Evolutionary conservation across 23 red algal species (phyloP), one percentile per base, ranked within the genome.

Genomic region (Rhodosorus marinus): DNA sequence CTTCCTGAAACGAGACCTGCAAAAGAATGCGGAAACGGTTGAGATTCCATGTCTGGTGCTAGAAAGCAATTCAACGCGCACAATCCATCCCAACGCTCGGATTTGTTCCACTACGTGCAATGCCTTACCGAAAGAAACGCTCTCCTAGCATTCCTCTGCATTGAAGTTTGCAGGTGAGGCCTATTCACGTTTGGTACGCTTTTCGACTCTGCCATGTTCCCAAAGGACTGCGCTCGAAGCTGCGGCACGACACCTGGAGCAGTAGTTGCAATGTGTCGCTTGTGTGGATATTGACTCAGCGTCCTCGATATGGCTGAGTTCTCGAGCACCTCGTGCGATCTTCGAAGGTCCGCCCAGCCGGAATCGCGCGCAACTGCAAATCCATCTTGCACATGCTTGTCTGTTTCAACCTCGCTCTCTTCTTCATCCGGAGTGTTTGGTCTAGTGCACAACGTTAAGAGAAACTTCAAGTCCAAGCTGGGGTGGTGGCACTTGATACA

Each of bases 401-500:
- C 38, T 17, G 11, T 11, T 17, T 43, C 38, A 17, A 17, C 38
- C 11, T 43, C 17, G 11, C 11, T 17, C 38, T 11, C 11, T 17
- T 43, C 17, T 43, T 43, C 38, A 43, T 56, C 52, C 52, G 24
- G 20, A 6, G 79, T 68, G 19, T 67, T n/a, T n/a, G n/a, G 43
- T 2, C 55, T 46, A 0, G 80, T 67, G 30, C 75, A 86, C 11
- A 92, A 42, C 20, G 73, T 67, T 5, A 92, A 51, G 3, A 62
- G 60, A 38, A 92, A 92, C 60, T 92, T 92, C 28, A 92, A 81
- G 35, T 92, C 73, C 60, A 73, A 73, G 31, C 59, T 70, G 0
- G 83, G 83, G 30, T 69, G 69, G 3, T 63, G 36, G 53, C 83
- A 92, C 40, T 74, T 66, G 41, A 92, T 46, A 7, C 68, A 66